These are phyloP conservation scores for Lactarius sanguifluus DNA, from an alignment of 768 basidiomycete species.

Conservation along the genomic window DNA sequence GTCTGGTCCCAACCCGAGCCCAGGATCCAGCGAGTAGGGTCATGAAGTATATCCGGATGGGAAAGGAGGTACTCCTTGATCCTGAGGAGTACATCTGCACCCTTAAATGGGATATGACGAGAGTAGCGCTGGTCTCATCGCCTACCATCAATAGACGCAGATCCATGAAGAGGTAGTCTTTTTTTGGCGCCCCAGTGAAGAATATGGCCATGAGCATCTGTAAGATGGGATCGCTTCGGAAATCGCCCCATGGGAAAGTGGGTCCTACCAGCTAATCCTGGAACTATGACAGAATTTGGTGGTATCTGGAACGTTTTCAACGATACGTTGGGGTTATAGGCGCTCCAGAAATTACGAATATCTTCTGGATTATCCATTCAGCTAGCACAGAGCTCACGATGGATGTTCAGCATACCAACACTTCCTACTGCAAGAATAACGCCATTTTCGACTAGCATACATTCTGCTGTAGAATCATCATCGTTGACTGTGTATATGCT, in stretches of 20 bases:
- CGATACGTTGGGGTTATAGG: slow-evolving; percentile 33
- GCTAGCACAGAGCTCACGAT: background rate
- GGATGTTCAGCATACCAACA: slow-evolving; percentile 27
- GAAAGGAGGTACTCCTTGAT: slow-evolving; percentile 58
- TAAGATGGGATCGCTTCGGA: background rate
- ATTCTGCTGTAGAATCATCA: slow-evolving; percentile 8
- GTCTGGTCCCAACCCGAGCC: slow-evolving; percentile 97
- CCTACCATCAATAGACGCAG: slow-evolving; percentile 59
- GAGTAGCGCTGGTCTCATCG: background rate
- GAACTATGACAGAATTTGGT: slow-evolving; percentile 54
- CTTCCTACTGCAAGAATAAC: slow-evolving; percentile 16
- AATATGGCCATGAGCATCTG: slow-evolving; percentile 82
- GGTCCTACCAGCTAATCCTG: slow-evolving; percentile 64
- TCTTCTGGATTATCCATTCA: slow-evolving; percentile 23
- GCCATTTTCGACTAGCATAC: slow-evolving; percentile 23
- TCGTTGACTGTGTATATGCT: slow-evolving; percentile 73
- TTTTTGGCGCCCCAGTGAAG: slow-evolving; percentile 70
- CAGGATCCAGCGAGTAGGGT: slow-evolving; percentile 67
- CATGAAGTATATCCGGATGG: slow-evolving; percentile 54
- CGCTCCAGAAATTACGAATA: slow-evolving; percentile 33
- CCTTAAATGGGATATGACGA: slow-evolving; percentile 7
- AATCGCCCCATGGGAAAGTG: slow-evolving; percentile 8
- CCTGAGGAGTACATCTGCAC: slow-evolving; percentile 58
- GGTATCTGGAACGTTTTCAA: slow-evolving; percentile 32
- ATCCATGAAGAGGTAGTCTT: slow-evolving; percentile 61